Evolutionary conservation across 768 basidiomycete species (phyloP), one percentile per base, ranked within the genome.

Genomic region (Chlorophyllum brunneum): DNA sequence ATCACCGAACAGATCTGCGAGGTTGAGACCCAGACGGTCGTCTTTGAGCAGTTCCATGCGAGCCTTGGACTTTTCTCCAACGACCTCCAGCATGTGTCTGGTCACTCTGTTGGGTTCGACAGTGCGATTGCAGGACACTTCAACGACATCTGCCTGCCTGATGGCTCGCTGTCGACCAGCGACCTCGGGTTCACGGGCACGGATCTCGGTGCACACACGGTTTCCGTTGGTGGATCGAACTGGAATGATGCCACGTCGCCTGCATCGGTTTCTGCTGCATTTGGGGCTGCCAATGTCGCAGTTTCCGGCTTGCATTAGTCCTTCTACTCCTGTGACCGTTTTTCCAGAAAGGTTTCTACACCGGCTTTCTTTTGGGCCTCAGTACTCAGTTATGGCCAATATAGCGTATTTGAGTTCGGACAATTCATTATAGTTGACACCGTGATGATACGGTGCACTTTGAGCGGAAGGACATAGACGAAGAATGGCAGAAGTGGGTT

Each of bases 1-100:
- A 70, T 75, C 57, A 65, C 68, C 34, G 71, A 77, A 60, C 69
- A 72, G 48, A 67, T 75, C 47, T 79, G 77, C 59, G 75, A 77
- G 48, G 76, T 77, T 34, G 77, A 79, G 57, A 70, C 70, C 26
- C 77, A 79, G 61, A 68, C 66, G 45, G 65, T 74, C 50, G 65
- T 70, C 39, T 70, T 75, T 58, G 65, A 73, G 52, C 73, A 75
- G 56, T 73, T 71, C 67, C 66, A 68, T 54, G 63, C 69, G 18
- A 67, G 68, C 59, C 57, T 75, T 51, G 64, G 66, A 56, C 55
- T 66, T 55, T 76, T 75, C 70, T 65, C 63, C 53, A 61, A 65
- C 49, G 75, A 76, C 58, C 59, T 75, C 54, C 64, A 66, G 40
- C 75, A 68, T 57, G 59, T 59, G 56, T 72, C 73, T 16, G 68